Conservation (phyloP, 495 filamentous ascomycete species). For the Hypoxylon fragiforme region DNA sequence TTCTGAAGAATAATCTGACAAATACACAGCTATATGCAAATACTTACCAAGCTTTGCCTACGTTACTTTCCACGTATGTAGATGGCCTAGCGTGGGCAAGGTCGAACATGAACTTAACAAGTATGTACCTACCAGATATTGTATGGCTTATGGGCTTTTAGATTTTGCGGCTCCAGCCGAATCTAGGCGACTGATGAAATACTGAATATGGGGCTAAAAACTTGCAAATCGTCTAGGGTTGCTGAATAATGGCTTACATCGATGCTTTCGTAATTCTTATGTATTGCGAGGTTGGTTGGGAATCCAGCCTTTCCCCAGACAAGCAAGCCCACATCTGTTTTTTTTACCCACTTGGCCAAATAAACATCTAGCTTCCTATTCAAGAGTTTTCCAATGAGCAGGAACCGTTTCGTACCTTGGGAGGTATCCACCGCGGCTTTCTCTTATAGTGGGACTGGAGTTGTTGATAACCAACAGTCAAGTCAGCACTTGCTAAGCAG, state of each 20-base stretch:
- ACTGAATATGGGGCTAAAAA: neutral
- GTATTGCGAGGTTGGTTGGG: constrained; percentile 5
- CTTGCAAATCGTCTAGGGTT: neutral
- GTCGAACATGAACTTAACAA: no score
- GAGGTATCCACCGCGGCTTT: no score
- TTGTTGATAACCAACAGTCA: neutral
- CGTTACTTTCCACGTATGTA: no score
- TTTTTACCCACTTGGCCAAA: neutral
- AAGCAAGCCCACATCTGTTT: neutral
- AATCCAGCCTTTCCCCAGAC: constrained; percentile 3
- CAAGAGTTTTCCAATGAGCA: no score
- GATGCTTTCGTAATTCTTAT: constrained; percentile 28
- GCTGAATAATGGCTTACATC: constrained; percentile 31
- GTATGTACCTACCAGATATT: neutral
- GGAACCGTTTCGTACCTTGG: no score
- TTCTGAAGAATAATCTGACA: neutral
- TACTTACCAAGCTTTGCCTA: no score
- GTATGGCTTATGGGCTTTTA: neutral
- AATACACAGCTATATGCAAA: neutral
- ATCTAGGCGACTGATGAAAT: constrained; percentile 7
- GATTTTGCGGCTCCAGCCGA: constrained; percentile 12
- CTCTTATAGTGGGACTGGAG: neutral
- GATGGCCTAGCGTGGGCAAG: no score
- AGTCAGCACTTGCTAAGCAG: constrained; percentile 19
- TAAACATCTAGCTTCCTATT: neutral